phyloP scores from a whole-genome alignment of 2,329 filamentous ascomycete genomes.

The Cercospora janseana region DNA sequence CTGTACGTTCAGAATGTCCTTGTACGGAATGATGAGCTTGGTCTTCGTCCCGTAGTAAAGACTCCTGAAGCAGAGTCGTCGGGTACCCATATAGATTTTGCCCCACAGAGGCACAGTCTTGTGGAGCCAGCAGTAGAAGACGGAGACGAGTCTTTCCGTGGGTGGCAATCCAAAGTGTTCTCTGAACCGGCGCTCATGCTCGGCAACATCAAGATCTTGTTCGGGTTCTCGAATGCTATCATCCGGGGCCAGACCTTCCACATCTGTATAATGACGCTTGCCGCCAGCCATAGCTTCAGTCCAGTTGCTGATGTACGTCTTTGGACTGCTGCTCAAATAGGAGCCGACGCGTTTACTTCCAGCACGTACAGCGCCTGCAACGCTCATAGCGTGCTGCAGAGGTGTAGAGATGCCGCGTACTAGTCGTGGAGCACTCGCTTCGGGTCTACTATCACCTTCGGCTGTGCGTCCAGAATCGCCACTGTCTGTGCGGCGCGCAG shows the following conservation, averaged over 20 bases:
- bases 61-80: conserved; percentile 88
- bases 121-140: conserved; percentile 90
- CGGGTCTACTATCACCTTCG: conserved; percentile 14
- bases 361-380: conserved; percentile 38
- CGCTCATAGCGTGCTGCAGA: conserved; percentile 23
- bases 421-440: conserved; percentile 18
- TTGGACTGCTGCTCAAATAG: conserved; percentile 77
- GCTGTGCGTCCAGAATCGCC: conserved; percentile 22
- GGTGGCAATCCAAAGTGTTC: conserved; percentile 86
- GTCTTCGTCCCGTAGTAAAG: conserved; percentile 84
- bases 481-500: conserved; percentile 16
- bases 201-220: conserved; percentile 54
- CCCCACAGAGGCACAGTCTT: conserved; percentile 88
- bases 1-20: conserved; percentile 86
- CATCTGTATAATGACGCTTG: conserved; percentile 81
- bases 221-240: conserved; percentile 59
- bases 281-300: conserved; percentile 96
- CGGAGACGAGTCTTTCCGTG: conserved; percentile 78
- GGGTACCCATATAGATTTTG: conserved; percentile 90
- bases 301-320: conserved; percentile 95
- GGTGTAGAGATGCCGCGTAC: conserved; percentile 27
- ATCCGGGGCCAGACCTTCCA: conserved; percentile 62
- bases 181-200: conserved; percentile 69
- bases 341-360: conserved; percentile 72
- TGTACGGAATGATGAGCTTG: conserved; percentile 85